phyloP scores from a whole-genome alignment of 345 rosid genomes.

The Syzygium aromaticum region DNA sequence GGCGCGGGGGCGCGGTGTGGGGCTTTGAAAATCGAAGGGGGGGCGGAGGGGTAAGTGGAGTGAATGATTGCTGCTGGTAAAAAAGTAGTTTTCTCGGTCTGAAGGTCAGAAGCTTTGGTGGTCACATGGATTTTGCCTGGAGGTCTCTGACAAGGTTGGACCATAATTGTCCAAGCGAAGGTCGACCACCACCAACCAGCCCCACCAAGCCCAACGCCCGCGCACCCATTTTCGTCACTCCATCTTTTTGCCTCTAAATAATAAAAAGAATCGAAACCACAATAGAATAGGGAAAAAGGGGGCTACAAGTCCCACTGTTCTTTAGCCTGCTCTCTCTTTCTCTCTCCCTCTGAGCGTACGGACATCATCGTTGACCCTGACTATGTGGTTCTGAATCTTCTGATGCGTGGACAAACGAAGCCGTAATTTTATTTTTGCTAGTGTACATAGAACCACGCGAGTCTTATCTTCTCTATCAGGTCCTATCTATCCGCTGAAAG shows the following conservation, averaged over 20 bases:
- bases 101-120: neutral
- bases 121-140: conserved; percentile 2
- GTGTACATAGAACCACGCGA: neutral
- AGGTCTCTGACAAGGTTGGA: conserved; percentile 7
- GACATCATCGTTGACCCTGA: conserved; percentile 6
- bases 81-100: neutral
- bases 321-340: neutral
- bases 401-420: neutral
- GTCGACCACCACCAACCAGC: neutral
- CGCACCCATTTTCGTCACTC: neutral
- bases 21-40: neutral
- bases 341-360: neutral
- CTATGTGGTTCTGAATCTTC: neutral
- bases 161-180: neutral
- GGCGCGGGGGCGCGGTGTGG: too few species aligned
- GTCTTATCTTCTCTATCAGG: neutral
- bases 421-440: neutral
- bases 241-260: neutral
- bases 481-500: neutral
- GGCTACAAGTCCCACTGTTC: neutral
- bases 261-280: neutral
- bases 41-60: neutral
- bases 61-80: neutral
- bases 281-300: neutral
- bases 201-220: neutral